phyloP scores from a whole-genome alignment of 192 early-diverging fungal genomes.

The Chytriomyces confervae region DNA sequence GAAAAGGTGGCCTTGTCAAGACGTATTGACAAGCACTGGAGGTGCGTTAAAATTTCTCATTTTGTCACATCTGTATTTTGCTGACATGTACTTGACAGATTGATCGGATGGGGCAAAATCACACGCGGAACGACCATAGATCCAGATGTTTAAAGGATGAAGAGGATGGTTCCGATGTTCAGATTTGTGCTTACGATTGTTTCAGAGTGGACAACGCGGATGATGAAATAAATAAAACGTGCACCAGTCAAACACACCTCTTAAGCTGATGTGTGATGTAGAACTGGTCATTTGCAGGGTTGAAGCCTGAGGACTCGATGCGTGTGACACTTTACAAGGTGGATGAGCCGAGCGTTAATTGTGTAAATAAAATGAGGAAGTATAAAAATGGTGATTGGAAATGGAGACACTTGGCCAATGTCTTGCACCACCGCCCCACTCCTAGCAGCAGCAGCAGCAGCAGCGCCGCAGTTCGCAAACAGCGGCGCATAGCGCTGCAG shows the following conservation, averaged over 20 bases:
- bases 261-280: neutral
- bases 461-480: too few species aligned
- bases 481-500: too few species aligned
- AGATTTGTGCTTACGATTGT: neutral
- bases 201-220: neutral
- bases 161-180: neutral
- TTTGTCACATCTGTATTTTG: slow-evolving; percentile 14
- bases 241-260: neutral
- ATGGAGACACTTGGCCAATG: too few species aligned
- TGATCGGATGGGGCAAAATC: slow-evolving; percentile 99
- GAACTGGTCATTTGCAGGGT: neutral
- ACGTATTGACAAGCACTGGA: slow-evolving; percentile 98
- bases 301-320: neutral
- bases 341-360: too few species aligned
- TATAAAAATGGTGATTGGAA: too few species aligned
- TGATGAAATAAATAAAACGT: neutral
- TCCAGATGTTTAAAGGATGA: slow-evolving; percentile 42
- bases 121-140: slow-evolving; percentile 80
- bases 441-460: too few species aligned
- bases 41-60: slow-evolving; percentile 53
- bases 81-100: slow-evolving; percentile 52
- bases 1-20: slow-evolving; percentile 96
- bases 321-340: neutral
- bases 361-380: too few species aligned
- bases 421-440: too few species aligned